phyloP scores from a whole-genome alignment of 768 basidiomycete species.

The Pleurotus sapidus region DNA sequence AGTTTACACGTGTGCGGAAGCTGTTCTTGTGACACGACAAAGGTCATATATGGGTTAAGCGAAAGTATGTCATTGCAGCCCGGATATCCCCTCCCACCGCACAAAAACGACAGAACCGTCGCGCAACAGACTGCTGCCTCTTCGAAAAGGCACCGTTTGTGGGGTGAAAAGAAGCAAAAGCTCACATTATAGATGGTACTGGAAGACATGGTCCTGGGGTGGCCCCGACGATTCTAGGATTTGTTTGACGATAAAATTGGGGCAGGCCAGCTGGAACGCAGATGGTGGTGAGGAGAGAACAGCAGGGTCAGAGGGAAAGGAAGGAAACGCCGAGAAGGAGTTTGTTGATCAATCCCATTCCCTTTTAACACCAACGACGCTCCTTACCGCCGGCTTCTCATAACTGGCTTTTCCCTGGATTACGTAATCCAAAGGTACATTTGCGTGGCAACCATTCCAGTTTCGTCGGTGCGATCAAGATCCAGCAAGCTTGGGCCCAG shows the following conservation, averaged over 20 bases:
- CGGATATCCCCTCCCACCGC: background rate
- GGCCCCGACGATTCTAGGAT: background rate
- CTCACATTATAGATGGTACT: slow-evolving; percentile 26
- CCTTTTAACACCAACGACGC: slow-evolving; percentile 14
- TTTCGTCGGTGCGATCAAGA: background rate
- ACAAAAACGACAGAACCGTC: background rate
- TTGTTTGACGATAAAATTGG: background rate
- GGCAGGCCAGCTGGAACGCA: slow-evolving; percentile 6
- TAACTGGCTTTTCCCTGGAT: slow-evolving; percentile 3
- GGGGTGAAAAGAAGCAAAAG: background rate
- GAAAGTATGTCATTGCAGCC: slow-evolving; percentile 4
- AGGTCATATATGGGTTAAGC: background rate
- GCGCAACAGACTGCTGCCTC: too few relatives aligned
- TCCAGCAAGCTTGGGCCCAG: background rate
- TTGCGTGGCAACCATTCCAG: slow-evolving; percentile 2
- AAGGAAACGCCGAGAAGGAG: slow-evolving; percentile 12
- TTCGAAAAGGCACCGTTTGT: too few relatives aligned
- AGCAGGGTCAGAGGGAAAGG: slow-evolving; percentile 14
- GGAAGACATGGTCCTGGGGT: slow-evolving; percentile 17
- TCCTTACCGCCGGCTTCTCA: slow-evolving; percentile 11
- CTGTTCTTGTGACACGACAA: background rate
- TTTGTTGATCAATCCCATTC: slow-evolving; percentile 19
- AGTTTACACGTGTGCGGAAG: slow-evolving; percentile 1
- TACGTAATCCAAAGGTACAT: slow-evolving; percentile 7
- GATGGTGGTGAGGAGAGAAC: slow-evolving; percentile 8